phyloP scores from a whole-genome alignment of 768 basidiomycete species.

The Panellus pusillus region DNA sequence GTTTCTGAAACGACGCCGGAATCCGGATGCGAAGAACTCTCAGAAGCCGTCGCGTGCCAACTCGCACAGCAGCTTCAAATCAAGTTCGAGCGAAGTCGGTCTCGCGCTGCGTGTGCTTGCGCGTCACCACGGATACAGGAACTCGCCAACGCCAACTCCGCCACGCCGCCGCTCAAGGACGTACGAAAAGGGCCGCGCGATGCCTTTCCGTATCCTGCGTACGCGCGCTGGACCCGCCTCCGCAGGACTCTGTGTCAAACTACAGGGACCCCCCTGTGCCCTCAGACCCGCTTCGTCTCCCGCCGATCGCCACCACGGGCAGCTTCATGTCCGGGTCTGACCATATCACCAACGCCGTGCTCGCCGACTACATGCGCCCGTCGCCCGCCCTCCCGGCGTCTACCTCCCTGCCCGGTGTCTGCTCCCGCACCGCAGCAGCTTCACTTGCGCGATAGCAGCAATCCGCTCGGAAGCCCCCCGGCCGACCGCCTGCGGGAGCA shows the following conservation, averaged over 20 bases:
- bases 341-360: slow-evolving; percentile 4
- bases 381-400: slow-evolving; percentile 13
- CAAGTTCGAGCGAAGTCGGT: slow-evolving; percentile 20
- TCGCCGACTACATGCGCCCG: slow-evolving; percentile 12
- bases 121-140: slow-evolving; percentile 15
- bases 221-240: slow-evolving; percentile 11
- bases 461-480: slow-evolving; percentile 8
- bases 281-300: slow-evolving; percentile 6
- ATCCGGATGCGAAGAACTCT: slow-evolving; percentile 18
- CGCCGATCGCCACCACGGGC: slow-evolving; percentile 8
- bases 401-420: slow-evolving; percentile 17
- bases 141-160: slow-evolving; percentile 24
- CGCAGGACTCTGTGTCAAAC: not conserved
- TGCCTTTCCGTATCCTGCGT: slow-evolving; percentile 8
- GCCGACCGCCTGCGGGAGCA: not conserved
- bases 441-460: slow-evolving; percentile 6
- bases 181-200: not conserved
- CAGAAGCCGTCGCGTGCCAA: slow-evolving; percentile 22
- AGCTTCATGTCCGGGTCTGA: slow-evolving; percentile 13
- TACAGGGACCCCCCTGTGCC: too few species aligned
- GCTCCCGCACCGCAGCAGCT: slow-evolving; percentile 18
- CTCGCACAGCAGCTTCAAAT: slow-evolving; percentile 20
- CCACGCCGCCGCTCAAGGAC: not conserved
- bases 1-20: slow-evolving; percentile 29
- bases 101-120: slow-evolving; percentile 23